Conservation (phyloP, 2,329 filamentous ascomycete species). For the Alternaria hordeiaustralica region DNA sequence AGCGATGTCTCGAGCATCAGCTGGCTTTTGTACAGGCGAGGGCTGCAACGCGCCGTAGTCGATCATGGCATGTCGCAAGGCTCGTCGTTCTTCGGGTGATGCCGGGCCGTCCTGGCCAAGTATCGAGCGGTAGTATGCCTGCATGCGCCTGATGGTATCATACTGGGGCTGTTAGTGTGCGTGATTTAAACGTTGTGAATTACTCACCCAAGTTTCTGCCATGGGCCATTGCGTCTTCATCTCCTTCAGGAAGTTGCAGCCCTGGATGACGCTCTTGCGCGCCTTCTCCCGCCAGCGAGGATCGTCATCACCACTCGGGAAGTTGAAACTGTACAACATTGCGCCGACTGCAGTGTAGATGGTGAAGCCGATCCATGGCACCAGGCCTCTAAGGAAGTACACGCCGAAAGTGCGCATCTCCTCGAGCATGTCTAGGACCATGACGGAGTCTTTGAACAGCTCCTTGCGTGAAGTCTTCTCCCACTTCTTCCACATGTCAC, state of each 20-base stretch:
- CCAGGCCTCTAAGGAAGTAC: slow-evolving; percentile 49
- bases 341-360: slow-evolving; percentile 51
- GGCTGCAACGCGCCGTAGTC: slow-evolving; percentile 51
- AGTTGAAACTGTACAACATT: slow-evolving; percentile 50
- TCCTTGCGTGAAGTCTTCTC: slow-evolving; percentile 45
- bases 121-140: slow-evolving; percentile 48
- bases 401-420: slow-evolving; percentile 51
- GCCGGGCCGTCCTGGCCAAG: slow-evolving; percentile 44
- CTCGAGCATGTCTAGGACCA: slow-evolving; percentile 51
- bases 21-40: slow-evolving; percentile 46
- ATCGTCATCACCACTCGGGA: slow-evolving; percentile 46
- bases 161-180: slow-evolving; percentile 32
- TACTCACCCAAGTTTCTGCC: slow-evolving; percentile 48
- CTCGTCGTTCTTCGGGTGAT: slow-evolving; percentile 47
- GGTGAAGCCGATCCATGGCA: slow-evolving; percentile 53
- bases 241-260: slow-evolving; percentile 48
- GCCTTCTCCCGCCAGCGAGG: slow-evolving; percentile 42
- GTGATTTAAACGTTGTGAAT: fast-evolving
- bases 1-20: slow-evolving; percentile 26
- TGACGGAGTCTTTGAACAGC: slow-evolving; percentile 45
- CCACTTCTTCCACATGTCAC: slow-evolving; percentile 47
- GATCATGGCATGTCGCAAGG: slow-evolving; percentile 47
- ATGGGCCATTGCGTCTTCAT: slow-evolving; percentile 53
- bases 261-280: slow-evolving; percentile 43
- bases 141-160: slow-evolving; percentile 53